Evolutionary conservation across 192 early-diverging fungal genomes (phyloP).

Genomic region (Umbelopsis isabellina): DNA sequence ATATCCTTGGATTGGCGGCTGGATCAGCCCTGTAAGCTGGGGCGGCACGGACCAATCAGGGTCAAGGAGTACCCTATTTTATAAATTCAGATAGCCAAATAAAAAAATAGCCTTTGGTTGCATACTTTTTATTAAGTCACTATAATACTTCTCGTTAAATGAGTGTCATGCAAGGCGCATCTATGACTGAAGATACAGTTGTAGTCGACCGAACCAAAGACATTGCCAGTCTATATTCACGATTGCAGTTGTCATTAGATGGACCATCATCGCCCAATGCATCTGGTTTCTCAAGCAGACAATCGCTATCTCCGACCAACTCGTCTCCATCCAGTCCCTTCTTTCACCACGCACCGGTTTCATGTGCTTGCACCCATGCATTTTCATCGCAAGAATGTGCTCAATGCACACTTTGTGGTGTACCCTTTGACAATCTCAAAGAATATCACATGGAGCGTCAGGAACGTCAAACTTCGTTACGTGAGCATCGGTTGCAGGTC

Average conservation of each 20-base stretch:
- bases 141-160: too few species aligned
- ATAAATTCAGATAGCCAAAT: too few species aligned
- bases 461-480: background rate
- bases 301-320: background rate
- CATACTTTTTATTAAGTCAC: too few species aligned
- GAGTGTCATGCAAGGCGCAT: background rate
- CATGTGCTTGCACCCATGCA: constrained; percentile 26
- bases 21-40: constrained; percentile 16
- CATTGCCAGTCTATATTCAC: constrained; percentile 15
- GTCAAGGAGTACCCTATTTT: background rate
- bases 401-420: background rate
- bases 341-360: background rate
- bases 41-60: constrained; percentile 21
- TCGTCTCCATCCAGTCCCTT: constrained; percentile 19
- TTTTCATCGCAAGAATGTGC: constrained; percentile 7
- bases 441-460: background rate
- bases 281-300: constrained; percentile 4
- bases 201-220: constrained; percentile 15
- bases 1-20: constrained; percentile 43
- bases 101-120: background rate
- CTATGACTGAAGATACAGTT: background rate
- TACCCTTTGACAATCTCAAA: constrained; percentile 2
- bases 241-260: constrained; percentile 1
- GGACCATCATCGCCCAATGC: background rate
- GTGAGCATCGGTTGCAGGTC: background rate